Percentiles rank a stretch among this genome's conserved stretches.
These are phyloP conservation scores for Phytopythium ostracodes DNA, from an alignment of 352 stramenopile species.

Conservation along the genomic window DNA sequence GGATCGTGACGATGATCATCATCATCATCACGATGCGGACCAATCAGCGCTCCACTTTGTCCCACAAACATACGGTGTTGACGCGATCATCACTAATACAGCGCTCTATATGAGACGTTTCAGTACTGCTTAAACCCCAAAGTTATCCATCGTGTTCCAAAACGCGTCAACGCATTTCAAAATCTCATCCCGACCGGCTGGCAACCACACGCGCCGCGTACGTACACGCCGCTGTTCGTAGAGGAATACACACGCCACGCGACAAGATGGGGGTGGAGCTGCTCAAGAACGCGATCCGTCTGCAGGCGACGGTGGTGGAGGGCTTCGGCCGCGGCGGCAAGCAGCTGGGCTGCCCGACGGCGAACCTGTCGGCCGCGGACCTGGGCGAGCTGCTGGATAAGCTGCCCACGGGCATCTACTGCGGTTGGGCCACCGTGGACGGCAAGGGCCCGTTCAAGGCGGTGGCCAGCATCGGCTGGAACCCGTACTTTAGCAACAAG, in stretches of 20 bases:
- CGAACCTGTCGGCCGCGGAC: conserved; percentile 90
- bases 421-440: conserved; percentile 91
- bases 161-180: conserved; percentile 1
- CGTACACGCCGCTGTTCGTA: not conserved
- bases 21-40: not conserved
- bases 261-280: conserved; percentile 51
- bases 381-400: conserved; percentile 78
- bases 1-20: too few species aligned
- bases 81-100: not conserved
- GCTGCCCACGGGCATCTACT: conserved; percentile 91
- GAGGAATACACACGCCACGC: not conserved
- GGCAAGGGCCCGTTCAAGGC: conserved; percentile 86
- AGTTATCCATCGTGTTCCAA: not conserved
- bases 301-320: conserved; percentile 89
- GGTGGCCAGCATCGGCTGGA: conserved; percentile 97
- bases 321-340: conserved; percentile 95
- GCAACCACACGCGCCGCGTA: too few species aligned
- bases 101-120: not conserved
- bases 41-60: not conserved
- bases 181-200: not conserved
- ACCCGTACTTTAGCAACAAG: conserved; percentile 93
- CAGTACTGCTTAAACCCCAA: too few species aligned
- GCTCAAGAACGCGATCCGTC: conserved; percentile 58
- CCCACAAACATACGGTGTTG: not conserved
- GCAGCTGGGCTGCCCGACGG: conserved; percentile 94